Conservation (phyloP, 257 asterid genomes). For the Fraxinus anomala region DNA sequence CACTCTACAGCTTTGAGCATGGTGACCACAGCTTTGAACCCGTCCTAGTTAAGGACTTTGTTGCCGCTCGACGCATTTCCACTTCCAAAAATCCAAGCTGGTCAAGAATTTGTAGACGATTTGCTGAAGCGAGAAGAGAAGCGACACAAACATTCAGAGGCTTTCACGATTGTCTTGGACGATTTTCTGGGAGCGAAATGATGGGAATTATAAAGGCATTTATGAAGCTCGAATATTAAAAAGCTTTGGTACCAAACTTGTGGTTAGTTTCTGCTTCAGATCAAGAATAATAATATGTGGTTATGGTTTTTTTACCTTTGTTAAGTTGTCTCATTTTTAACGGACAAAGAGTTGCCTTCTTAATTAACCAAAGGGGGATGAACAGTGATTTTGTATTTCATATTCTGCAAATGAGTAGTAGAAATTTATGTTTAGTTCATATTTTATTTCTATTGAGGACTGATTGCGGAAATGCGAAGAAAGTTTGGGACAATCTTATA, state of each 20-base stretch:
- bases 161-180: slow-evolving; percentile 74
- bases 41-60: slow-evolving; percentile 79
- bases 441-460: not conserved
- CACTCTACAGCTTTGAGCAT: slow-evolving; percentile 90
- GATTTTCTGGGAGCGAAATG: slow-evolving; percentile 91
- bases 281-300: slow-evolving; percentile 9
- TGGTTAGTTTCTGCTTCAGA: slow-evolving; percentile 1
- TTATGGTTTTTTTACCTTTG: not conserved
- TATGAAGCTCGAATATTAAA: slow-evolving; percentile 44
- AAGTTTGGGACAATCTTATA: not conserved
- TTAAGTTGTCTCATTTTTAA: not conserved
- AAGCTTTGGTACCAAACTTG: not conserved
- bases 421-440: too few species aligned
- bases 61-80: slow-evolving; percentile 80
- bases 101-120: slow-evolving; percentile 43
- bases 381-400: not conserved
- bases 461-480: not conserved
- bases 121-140: slow-evolving; percentile 34
- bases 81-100: slow-evolving; percentile 56
- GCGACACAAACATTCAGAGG: slow-evolving; percentile 31
- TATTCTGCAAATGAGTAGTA: not conserved
- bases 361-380: not conserved
- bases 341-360: not conserved
- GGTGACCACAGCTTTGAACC: slow-evolving; percentile 99
- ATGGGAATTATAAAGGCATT: slow-evolving; percentile 80